phyloP scores from a whole-genome alignment of 2,329 filamentous ascomycete genomes.

The Colletotrichum trifolii region DNA sequence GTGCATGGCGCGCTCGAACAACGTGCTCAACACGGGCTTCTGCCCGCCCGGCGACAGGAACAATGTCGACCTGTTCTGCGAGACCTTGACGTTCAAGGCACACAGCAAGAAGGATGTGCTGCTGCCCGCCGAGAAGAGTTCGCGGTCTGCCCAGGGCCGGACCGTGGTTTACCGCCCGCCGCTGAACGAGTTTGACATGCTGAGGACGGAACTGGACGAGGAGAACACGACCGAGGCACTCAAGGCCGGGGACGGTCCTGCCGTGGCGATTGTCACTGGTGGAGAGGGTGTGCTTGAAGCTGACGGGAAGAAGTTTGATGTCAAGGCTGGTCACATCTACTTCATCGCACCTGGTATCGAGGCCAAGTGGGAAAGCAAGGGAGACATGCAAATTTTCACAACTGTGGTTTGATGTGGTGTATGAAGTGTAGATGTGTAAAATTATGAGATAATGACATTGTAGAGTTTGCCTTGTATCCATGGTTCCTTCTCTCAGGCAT shows the following conservation, averaged over 20 bases:
- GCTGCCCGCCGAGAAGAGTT: constrained; percentile 50
- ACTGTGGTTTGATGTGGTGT: constrained; percentile 40
- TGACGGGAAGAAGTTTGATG: constrained; percentile 60
- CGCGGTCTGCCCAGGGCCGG: constrained; percentile 65
- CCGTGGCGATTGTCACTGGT: constrained; percentile 70
- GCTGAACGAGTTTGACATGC: constrained; percentile 78
- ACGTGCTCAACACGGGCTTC: constrained; percentile 80
- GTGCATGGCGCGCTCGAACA: constrained; percentile 81
- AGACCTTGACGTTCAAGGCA: constrained; percentile 71
- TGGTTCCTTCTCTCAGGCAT: no score
- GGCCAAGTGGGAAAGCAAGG: constrained; percentile 45
- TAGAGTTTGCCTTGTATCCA: no score
- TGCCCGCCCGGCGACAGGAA: constrained; percentile 75
- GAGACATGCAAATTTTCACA: constrained; percentile 51
- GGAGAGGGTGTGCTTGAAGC: constrained; percentile 68
- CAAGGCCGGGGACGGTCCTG: constrained; percentile 66
- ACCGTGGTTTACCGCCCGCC: constrained; percentile 74
- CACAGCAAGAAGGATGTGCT: constrained; percentile 68
- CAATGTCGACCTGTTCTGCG: constrained; percentile 71
- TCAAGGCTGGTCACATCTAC: constrained; percentile 73
- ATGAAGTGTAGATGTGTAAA: neutral
- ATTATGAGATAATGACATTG: constrained; percentile 12
- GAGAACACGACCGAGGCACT: constrained; percentile 68
- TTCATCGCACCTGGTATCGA: constrained; percentile 69
- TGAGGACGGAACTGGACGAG: constrained; percentile 69